A percentile compares a stretch with the other conserved stretches of the same genome.
phyloP scores from a whole-genome alignment of 148 eudicot genomes.

The Arbutus unedo region DNA sequence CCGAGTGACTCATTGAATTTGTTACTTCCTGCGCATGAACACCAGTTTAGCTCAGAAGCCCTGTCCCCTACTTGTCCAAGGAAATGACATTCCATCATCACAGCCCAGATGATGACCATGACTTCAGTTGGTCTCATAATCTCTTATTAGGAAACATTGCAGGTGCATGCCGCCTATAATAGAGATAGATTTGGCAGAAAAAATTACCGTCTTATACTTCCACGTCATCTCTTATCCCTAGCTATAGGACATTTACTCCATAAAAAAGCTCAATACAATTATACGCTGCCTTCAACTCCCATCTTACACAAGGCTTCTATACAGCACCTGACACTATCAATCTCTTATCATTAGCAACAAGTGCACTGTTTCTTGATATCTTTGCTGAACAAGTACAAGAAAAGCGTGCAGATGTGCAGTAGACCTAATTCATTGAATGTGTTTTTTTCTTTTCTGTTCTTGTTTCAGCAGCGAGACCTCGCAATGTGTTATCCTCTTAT shows the following conservation, averaged over 20 bases:
- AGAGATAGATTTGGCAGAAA: not conserved
- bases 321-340: not conserved
- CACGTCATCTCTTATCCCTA: not conserved
- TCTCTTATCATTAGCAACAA: not conserved
- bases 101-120: too few relatives aligned
- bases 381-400: not conserved
- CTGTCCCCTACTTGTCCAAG: not conserved
- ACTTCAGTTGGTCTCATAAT: too few relatives aligned
- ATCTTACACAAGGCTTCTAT: not conserved
- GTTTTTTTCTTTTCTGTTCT: not conserved
- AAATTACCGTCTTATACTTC: not conserved
- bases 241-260: not conserved
- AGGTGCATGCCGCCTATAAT: not conserved
- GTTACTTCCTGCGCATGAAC: not conserved
- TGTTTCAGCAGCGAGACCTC: not conserved
- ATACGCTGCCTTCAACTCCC: not conserved
- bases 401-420: not conserved
- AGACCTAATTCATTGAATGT: not conserved
- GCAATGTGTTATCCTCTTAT: not conserved
- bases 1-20: not conserved
- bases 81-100: not conserved
- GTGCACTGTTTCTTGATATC: not conserved
- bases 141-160: not conserved
- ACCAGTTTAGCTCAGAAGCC: not conserved
- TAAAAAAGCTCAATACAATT: not conserved